phyloP scores from a whole-genome alignment of 140 eudicot genomes.

The Flaveria floridana region DNA sequence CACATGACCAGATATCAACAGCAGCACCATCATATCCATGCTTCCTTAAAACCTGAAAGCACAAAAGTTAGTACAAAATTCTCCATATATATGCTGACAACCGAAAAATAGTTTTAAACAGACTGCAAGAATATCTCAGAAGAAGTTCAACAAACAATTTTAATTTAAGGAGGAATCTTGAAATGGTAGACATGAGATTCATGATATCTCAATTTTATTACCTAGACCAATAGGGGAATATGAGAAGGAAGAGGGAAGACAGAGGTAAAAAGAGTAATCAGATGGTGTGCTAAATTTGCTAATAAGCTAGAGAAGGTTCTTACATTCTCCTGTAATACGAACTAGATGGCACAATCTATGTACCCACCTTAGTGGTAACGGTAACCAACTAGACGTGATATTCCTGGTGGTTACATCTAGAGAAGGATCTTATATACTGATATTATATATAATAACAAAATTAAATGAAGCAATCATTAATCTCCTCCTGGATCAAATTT shows the following conservation, averaged over 20 bases:
- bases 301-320: constrained; percentile 1
- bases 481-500: not conserved
- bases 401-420: constrained; percentile 16
- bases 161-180: not conserved
- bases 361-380: not conserved
- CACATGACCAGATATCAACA: constrained; percentile 99
- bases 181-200: constrained; percentile 20
- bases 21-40: constrained; percentile 96
- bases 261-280: not conserved
- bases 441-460: not conserved
- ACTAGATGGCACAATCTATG: not conserved
- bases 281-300: constrained; percentile 12
- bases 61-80: not conserved
- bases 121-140: constrained; percentile 15
- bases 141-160: constrained; percentile 7
- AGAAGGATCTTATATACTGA: not conserved
- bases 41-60: constrained; percentile 63
- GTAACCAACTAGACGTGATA: not conserved
- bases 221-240: not conserved
- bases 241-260: not conserved
- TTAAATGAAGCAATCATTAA: not conserved
- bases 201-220: not conserved
- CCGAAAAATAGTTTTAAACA: constrained; percentile 1
- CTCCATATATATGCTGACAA: not conserved
- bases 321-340: not conserved